Conservation (phyloP, 345 rosid genomes). For the Eutrema japonicum region DNA sequence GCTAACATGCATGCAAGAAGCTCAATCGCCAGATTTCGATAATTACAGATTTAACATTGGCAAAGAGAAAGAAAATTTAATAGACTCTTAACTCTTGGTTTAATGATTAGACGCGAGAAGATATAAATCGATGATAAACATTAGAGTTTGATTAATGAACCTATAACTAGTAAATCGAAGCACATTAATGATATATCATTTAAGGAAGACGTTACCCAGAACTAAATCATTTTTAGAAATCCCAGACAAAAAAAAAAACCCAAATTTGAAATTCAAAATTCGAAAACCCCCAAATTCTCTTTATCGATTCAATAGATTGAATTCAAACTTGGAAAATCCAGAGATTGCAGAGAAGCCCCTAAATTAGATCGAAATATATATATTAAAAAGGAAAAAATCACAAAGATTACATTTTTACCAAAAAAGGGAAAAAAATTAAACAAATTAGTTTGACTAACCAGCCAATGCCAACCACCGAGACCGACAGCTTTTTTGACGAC, state of each 20-base stretch:
- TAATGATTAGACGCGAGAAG: slow-evolving; percentile 1
- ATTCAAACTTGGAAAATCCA: not conserved
- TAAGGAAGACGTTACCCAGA: slow-evolving; percentile 4
- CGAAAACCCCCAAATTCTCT: not conserved
- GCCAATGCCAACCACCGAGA: slow-evolving; percentile 99
- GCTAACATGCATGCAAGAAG: slow-evolving; percentile 44
- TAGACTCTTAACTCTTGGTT: not conserved
- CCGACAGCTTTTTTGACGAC: slow-evolving; percentile 98
- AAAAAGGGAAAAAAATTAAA: not conserved
- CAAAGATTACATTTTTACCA: not conserved
- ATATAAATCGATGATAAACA: not conserved
- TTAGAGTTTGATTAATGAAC: not conserved
- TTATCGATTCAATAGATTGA: slow-evolving; percentile 6
- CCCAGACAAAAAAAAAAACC: not conserved
- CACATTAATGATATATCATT: slow-evolving; percentile 29
- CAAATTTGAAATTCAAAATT: slow-evolving; percentile 34
- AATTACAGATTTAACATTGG: slow-evolving; percentile 6
- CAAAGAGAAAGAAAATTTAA: not conserved
- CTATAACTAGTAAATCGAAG: slow-evolving; percentile 16
- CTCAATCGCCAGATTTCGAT: slow-evolving; percentile 32
- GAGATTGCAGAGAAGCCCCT: not conserved
- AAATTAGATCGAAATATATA: too few relatives aligned
- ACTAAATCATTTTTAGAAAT: not conserved
- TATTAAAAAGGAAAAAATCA: too few relatives aligned
- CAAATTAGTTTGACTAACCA: slow-evolving; percentile 48